Conservation (phyloP, 108 stramenopile genomes). For the Cyclotella atomus region DNA sequence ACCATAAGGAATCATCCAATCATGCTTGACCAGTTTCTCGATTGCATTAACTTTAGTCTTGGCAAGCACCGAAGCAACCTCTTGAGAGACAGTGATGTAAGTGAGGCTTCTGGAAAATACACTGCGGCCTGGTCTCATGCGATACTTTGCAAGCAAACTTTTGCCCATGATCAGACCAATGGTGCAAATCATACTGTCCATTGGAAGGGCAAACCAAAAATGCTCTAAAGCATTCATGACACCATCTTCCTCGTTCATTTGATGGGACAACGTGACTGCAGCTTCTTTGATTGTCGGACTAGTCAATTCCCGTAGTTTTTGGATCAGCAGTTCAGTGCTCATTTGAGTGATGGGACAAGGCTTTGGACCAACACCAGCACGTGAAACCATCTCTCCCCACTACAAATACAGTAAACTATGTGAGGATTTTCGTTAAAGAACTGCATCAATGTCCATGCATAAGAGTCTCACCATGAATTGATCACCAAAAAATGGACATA, state of each 20-base stretch:
- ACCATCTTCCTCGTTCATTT: slow-evolving; percentile 69
- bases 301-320: slow-evolving; percentile 52
- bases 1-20: slow-evolving; percentile 22
- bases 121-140: slow-evolving; percentile 3
- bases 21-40: not conserved
- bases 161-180: slow-evolving; percentile 36
- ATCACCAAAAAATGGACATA: slow-evolving; percentile 86
- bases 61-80: slow-evolving; percentile 55
- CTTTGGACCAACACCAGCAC: slow-evolving; percentile 68
- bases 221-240: slow-evolving; percentile 59
- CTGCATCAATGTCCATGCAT: not conserved
- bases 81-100: slow-evolving; percentile 45
- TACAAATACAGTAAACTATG: not conserved
- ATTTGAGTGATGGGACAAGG: slow-evolving; percentile 62
- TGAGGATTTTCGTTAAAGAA: not conserved
- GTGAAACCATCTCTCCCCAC: slow-evolving; percentile 74
- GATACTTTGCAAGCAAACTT: slow-evolving; percentile 31
- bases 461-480: slow-evolving; percentile 53
- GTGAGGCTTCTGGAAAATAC: not conserved
- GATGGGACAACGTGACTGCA: slow-evolving; percentile 40
- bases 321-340: slow-evolving; percentile 53
- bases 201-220: slow-evolving; percentile 54
- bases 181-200: slow-evolving; percentile 43
- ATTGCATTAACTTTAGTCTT: not conserved
- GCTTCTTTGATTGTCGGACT: slow-evolving; percentile 34